Base-by-base conservation (phyloP, 1,284 basidiomycete genomes). In the Wallemia mellicola region DNA sequence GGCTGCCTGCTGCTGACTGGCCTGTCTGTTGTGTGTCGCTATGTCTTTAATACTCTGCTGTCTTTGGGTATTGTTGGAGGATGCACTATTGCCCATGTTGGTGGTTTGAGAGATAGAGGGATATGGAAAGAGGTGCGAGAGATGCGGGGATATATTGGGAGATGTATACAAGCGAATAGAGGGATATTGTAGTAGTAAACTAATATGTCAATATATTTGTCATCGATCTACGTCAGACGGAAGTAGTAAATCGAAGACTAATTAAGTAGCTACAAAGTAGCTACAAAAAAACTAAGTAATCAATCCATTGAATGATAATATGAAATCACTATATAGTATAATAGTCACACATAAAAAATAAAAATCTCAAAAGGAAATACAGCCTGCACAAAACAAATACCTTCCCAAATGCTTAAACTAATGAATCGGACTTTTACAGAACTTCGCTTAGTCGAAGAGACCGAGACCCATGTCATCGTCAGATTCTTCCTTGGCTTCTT, bases 391-490 rank as follows among this genome's bases (percentile, higher is more conserved):
- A n/a, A n/a, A n/a, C n/a, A n/a, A n/a, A n/a, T n/a, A n/a, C 30
- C 30, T 32, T 22, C 38, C 38, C 38, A 48, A 48, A 48, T 48
- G 38, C 38, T 48, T 15, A 48, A n/a, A 48, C 38, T n/a, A 48
- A 15, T 48, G 38, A n/a, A 48, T 48, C 38, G 38, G 38, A 48
- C 38, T 11, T 17, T 7, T 48, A 48, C 38, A 48, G 9, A 48
- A 17, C 22, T 48, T 48, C 14, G 71, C 64, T 78, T 76, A 84
- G 73, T 84, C 82, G 76, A 83, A 84, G 62, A 84, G 76, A 75
- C 82, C 81, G 75, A 84, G 83, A 72, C 82, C 86, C 86, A 89
- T 89, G 73, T 89, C 86, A 60, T 86, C 82, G 74, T 91, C 87
- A 65, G 64, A 64, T 75, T 89, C 82, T 76, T 87, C 80, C 71